Base-by-base conservation (phyloP, 192 early-diverging fungal genomes). In the Linnemannia zychae region DNA sequence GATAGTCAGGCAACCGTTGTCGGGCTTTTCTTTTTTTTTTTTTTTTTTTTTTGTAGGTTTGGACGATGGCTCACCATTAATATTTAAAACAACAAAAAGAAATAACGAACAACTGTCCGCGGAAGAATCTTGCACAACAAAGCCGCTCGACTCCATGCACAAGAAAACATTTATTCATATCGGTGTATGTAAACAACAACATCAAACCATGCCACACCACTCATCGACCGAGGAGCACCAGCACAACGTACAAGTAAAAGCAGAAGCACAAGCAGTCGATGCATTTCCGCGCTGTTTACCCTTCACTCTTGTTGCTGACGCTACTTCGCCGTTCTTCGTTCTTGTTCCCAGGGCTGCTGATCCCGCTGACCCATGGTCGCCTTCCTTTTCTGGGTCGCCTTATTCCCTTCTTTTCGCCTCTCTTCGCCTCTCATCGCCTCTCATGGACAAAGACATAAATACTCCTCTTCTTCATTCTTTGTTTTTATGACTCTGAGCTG, bases 361-460 rank as follows among this genome's bases (percentile, higher is more conserved):
- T 40, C 67, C 67, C 67, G 18, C 67, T 69, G 67, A 44, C 67
- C 67, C 34, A 40, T 69, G 57, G 57, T 20, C 67, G 15, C 67
- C 67, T 69, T 69, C 67, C 67, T 40, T n/a, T 34, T 40, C 67
- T 69, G 37, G 67, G 67, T 40, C 37, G n/a, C n/a, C n/a, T n/a
- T n/a, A n/a, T 69, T 69, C 22, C 57, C 16, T 69, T 24, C 15
- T 18, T 17, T 69, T 40, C 67, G 22, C 67, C 18, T 44, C 40
- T 44, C 40, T 44, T 44, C 9, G 4, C 40, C 40, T 44, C 40
- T 44, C 9, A 3, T 44, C 40, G 3, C 9, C 40, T 44, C 40
- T 44, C 9, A 6, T 44, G 40, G n/a, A n/a, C n/a, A 28, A 57
- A 24, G 22, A 7, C 52, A 53, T 53, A 53, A 53, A 53, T 53